Evolutionary conservation across 2,329 filamentous ascomycete genomes (phyloP).

Genomic region (Teratosphaeria epicoccoides): DNA sequence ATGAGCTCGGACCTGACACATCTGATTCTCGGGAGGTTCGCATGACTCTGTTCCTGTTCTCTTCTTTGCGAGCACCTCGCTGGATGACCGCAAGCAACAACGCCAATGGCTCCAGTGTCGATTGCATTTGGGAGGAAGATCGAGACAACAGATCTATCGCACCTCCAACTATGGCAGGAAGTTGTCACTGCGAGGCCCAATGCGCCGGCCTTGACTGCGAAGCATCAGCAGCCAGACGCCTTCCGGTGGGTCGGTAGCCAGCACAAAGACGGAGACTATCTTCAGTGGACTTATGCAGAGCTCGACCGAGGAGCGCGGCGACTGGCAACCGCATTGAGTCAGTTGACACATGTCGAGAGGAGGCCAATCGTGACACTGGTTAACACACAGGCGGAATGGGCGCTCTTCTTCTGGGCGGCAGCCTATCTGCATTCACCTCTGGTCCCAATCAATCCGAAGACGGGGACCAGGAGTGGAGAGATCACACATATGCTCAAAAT

Average conservation of each 20-base stretch:
- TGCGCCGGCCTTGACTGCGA: conserved; percentile 21
- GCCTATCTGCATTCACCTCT: conserved; percentile 24
- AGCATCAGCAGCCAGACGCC: conserved; percentile 18
- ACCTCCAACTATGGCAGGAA: conserved; percentile 24
- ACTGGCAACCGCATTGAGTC: conserved; percentile 21
- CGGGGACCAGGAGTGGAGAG: conserved; percentile 19
- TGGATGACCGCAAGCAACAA: conserved; percentile 5
- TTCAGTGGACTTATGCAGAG: conserved; percentile 24
- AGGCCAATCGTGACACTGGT: conserved; percentile 21
- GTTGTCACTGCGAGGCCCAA: conserved; percentile 20
- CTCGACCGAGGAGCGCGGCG: conserved; percentile 23
- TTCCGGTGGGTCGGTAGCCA: conserved; percentile 24
- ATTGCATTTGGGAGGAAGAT: conserved; percentile 18
- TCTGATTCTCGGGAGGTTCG: not conserved
- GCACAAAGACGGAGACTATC: conserved; percentile 14
- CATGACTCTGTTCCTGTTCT: not conserved
- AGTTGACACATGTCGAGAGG: conserved; percentile 21
- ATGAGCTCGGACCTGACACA: not conserved
- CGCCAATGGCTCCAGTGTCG: conserved; percentile 9
- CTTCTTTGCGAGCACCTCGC: not conserved
- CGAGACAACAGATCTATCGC: conserved; percentile 17
- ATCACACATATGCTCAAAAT: conserved; percentile 24
- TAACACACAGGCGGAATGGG: conserved; percentile 27
- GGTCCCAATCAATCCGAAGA: conserved; percentile 24
- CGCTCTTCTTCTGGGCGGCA: conserved; percentile 23